Evolutionary conservation across 345 rosid species (phyloP).

Genomic region (Eucalyptus curtisii): DNA sequence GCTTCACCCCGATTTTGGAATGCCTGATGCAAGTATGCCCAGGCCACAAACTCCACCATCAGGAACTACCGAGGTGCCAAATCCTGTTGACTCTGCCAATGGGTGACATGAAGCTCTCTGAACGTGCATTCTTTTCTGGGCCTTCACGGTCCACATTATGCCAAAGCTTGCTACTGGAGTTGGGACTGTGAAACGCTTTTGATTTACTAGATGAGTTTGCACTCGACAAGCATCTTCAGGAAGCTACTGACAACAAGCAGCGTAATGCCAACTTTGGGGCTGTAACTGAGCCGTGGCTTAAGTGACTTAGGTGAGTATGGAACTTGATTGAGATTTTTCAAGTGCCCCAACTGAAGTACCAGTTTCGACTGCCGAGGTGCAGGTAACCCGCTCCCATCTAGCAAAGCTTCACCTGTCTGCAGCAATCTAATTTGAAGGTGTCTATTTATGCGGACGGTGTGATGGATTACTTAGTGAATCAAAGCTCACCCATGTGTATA

Average conservation of each 20-base stretch:
- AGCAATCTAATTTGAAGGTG: background rate
- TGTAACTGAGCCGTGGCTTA: background rate
- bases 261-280: background rate
- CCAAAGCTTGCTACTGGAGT: background rate
- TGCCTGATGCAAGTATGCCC: slow-evolving; percentile 38
- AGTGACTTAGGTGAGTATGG: background rate
- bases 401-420: background rate
- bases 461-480: background rate
- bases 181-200: background rate
- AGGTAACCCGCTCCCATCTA: background rate
- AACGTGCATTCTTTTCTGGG: background rate
- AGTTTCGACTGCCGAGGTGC: background rate
- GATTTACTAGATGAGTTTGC: background rate
- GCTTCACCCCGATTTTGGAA: slow-evolving; percentile 39
- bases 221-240: background rate
- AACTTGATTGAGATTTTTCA: background rate
- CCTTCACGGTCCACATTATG: background rate
- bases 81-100: slow-evolving; percentile 12
- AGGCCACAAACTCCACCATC: slow-evolving; percentile 45
- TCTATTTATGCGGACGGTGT: background rate
- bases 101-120: slow-evolving; percentile 15
- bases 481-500: background rate
- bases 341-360: background rate
- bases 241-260: background rate
- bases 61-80: slow-evolving; percentile 16